Conservation (phyloP, 441 rosid species). For the Syzygium malaccense region DNA sequence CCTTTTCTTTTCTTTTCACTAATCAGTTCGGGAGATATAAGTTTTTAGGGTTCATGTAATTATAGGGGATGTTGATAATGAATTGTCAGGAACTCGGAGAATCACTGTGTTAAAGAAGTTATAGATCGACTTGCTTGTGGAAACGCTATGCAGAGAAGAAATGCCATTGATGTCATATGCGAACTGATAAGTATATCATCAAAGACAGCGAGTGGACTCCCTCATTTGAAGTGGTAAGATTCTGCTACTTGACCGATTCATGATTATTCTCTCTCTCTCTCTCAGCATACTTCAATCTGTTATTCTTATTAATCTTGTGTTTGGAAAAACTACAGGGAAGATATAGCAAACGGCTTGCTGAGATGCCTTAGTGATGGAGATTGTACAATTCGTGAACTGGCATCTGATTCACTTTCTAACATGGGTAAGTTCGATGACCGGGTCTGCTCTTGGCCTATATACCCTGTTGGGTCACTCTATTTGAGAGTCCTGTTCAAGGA, state of each 20-base stretch:
- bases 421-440: conserved; percentile 39
- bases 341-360: conserved; percentile 52
- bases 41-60: conserved; percentile 9
- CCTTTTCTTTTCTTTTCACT: conserved; percentile 5
- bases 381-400: conserved; percentile 37
- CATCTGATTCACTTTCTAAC: conserved; percentile 50
- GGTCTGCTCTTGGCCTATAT: neutral
- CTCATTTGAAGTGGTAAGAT: conserved; percentile 53
- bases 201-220: conserved; percentile 25
- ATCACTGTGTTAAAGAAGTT: conserved; percentile 62
- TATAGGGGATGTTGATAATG: conserved; percentile 27
- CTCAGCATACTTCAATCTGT: neutral
- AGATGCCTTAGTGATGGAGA: conserved; percentile 60
- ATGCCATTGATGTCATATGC: conserved; percentile 76
- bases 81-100: conserved; percentile 43
- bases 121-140: conserved; percentile 63
- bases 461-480: neutral
- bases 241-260: conserved; percentile 6
- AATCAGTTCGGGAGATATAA: neutral
- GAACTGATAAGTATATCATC: conserved; percentile 43
- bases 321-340: conserved; percentile 45
- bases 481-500: neutral
- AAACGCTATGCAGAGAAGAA: conserved; percentile 56
- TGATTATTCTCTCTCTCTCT: conserved; percentile 17
- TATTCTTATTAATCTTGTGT: neutral